These are phyloP conservation scores for Macadamia tetraphylla DNA, from an alignment of 164 flowering plant genomes.

Conservation along the genomic window DNA sequence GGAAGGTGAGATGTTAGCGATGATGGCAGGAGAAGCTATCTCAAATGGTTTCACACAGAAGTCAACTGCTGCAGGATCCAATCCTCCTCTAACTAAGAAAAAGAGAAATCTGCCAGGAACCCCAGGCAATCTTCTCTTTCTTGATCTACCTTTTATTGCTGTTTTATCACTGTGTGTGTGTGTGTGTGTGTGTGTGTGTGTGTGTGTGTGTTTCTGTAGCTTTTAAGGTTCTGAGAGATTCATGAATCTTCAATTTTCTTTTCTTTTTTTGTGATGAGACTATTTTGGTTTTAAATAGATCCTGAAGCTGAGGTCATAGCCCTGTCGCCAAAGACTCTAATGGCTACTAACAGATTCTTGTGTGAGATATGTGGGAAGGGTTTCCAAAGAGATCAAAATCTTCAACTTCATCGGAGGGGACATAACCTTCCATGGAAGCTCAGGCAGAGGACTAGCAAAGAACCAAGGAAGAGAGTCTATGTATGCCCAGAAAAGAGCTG, in stretches of 20 bases:
- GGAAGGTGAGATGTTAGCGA: slow-evolving; percentile 19
- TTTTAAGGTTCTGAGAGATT: slow-evolving; percentile 3
- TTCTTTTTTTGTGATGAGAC: neutral
- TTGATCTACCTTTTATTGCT: neutral
- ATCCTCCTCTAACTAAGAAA: slow-evolving; percentile 51
- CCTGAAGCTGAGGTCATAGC: slow-evolving; percentile 95
- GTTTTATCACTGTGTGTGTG: neutral
- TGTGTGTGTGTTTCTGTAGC: slow-evolving; percentile 5
- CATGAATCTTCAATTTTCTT: neutral
- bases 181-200: slow-evolving; percentile 1
- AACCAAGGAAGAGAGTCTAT: slow-evolving; percentile 67
- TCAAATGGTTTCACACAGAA: slow-evolving; percentile 41
- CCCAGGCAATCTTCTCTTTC: slow-evolving; percentile 46
- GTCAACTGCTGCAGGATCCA: slow-evolving; percentile 33
- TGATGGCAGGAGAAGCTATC: slow-evolving; percentile 50
- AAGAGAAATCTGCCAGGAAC: slow-evolving; percentile 85
- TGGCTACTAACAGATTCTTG: slow-evolving; percentile 92
- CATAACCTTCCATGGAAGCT: slow-evolving; percentile 99
- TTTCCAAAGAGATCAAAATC: slow-evolving; percentile 89
- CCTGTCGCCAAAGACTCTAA: slow-evolving; percentile 84
- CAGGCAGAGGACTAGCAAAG: slow-evolving; percentile 71
- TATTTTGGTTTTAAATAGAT: slow-evolving; percentile 35
- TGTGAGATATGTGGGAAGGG: slow-evolving; percentile 98
- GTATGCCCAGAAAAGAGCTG: slow-evolving; percentile 89
- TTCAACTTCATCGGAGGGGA: slow-evolving; percentile 86